A percentile compares a stretch with the other conserved stretches of the same genome.
Conservation (phyloP, 352 stramenopile species). For the Phytophthora constricta region DNA sequence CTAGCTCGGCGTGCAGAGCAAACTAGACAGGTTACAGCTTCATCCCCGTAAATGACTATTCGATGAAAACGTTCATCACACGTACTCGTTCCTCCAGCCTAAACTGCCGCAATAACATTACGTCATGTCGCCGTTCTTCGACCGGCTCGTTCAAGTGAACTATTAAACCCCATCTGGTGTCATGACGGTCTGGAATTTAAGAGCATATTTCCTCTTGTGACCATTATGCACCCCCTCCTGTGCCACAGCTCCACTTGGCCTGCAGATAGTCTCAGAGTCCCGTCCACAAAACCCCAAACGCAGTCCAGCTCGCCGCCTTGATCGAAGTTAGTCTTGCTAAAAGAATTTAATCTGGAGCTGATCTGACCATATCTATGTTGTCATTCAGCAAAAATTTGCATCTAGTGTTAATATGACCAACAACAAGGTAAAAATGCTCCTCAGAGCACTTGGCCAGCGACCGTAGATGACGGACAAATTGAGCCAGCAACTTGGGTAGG, state of each 20-base stretch:
- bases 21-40: no score
- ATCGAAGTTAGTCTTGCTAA: constrained; percentile 6
- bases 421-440: constrained; percentile 15
- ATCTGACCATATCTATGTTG: not conserved
- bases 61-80: not conserved
- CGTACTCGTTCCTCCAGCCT: not conserved
- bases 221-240: constrained; percentile 4
- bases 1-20: no score
- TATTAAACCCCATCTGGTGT: constrained; percentile 2
- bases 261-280: not conserved
- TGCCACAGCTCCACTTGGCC: not conserved
- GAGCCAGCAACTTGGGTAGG: constrained; percentile 3
- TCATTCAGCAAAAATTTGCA: not conserved
- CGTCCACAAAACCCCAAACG: constrained; percentile 8
- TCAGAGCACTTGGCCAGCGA: constrained; percentile 10
- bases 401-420: not conserved
- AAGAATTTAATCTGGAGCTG: not conserved
- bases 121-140: not conserved
- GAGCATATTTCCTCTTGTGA: constrained; percentile 1
- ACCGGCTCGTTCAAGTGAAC: not conserved
- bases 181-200: constrained; percentile 4
- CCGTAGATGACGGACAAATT: constrained; percentile 13
- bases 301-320: constrained; percentile 11
- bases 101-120: not conserved
- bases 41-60: constrained; percentile 8